Percentiles rank a stretch among this genome's conserved stretches.
phyloP scores from a whole-genome alignment of 2,329 filamentous ascomycete genomes.

The Paraphoma sp. region DNA sequence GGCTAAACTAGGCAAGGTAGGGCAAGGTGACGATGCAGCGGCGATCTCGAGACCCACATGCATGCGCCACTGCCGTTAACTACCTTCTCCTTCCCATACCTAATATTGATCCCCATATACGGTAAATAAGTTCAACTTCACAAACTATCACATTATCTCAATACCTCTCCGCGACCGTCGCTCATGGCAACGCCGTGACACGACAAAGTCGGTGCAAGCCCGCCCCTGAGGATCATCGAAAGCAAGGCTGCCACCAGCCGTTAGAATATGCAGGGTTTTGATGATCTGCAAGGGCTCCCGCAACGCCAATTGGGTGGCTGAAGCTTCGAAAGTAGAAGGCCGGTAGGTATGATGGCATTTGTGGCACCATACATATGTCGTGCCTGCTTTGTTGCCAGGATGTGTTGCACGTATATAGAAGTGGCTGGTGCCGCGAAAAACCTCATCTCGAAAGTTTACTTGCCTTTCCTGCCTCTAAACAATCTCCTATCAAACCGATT shows the following conservation, averaged over 20 bases:
- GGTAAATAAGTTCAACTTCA: too few species aligned
- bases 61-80: neutral
- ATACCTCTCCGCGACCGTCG: too few species aligned
- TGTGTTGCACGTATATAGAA: slow-evolving; percentile 7
- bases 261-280: slow-evolving; percentile 9
- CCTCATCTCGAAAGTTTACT: neutral
- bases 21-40: neutral
- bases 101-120: too few species aligned
- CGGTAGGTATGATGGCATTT: slow-evolving; percentile 7
- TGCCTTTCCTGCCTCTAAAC: neutral
- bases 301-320: slow-evolving; percentile 15
- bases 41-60: neutral
- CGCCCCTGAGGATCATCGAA: neutral
- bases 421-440: neutral
- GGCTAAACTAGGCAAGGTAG: neutral
- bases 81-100: neutral
- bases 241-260: neutral
- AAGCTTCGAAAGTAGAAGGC: neutral
- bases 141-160: too few species aligned
- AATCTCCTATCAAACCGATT: neutral
- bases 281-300: slow-evolving; percentile 17
- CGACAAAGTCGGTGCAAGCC: too few species aligned
- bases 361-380: slow-evolving; percentile 7
- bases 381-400: neutral
- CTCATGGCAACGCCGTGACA: too few species aligned